Conservation (phyloP, 345 rosid species). For the Turnera subulata region DNA sequence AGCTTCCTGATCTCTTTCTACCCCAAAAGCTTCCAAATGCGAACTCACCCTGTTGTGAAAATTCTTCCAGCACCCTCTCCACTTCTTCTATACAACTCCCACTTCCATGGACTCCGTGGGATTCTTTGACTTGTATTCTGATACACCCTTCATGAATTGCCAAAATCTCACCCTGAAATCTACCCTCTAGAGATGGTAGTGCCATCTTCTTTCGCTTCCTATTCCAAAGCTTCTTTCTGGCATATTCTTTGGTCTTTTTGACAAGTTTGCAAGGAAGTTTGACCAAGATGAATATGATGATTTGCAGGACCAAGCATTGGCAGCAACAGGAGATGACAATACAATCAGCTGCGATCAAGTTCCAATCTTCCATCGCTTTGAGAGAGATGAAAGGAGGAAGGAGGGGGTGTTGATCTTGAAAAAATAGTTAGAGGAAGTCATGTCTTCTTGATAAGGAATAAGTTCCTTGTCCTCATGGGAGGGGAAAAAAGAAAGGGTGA, state of each 20-base stretch:
- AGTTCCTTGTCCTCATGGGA: slow-evolving; percentile 48
- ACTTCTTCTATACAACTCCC: slow-evolving; percentile 48
- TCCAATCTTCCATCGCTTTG: slow-evolving; percentile 59
- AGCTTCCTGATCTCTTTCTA: slow-evolving; percentile 27
- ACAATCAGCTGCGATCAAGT: slow-evolving; percentile 68
- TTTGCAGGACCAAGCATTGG: slow-evolving; percentile 69
- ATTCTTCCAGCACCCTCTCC: slow-evolving; percentile 51
- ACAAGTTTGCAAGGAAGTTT: slow-evolving; percentile 51
- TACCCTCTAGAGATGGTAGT: slow-evolving; percentile 9
- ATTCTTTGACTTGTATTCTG: slow-evolving; percentile 25
- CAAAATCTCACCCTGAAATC: background rate
- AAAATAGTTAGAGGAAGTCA: slow-evolving; percentile 27
- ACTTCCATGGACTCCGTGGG: slow-evolving; percentile 11
- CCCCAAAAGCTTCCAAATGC: slow-evolving; percentile 95
- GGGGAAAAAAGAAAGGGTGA: slow-evolving; percentile 38
- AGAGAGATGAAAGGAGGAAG: slow-evolving; percentile 1
- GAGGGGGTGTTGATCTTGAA: slow-evolving; percentile 9
- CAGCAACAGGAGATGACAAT: slow-evolving; percentile 71
- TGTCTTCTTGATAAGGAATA: slow-evolving; percentile 27
- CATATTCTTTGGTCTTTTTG: slow-evolving; percentile 43
- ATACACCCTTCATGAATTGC: slow-evolving; percentile 21
- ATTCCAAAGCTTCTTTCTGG: slow-evolving; percentile 41
- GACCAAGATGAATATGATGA: slow-evolving; percentile 50
- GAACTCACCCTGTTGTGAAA: slow-evolving; percentile 60
- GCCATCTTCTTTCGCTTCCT: slow-evolving; percentile 15